Conservation (phyloP, 2,329 filamentous ascomycete species). For the Grosmannia huntii region DNA sequence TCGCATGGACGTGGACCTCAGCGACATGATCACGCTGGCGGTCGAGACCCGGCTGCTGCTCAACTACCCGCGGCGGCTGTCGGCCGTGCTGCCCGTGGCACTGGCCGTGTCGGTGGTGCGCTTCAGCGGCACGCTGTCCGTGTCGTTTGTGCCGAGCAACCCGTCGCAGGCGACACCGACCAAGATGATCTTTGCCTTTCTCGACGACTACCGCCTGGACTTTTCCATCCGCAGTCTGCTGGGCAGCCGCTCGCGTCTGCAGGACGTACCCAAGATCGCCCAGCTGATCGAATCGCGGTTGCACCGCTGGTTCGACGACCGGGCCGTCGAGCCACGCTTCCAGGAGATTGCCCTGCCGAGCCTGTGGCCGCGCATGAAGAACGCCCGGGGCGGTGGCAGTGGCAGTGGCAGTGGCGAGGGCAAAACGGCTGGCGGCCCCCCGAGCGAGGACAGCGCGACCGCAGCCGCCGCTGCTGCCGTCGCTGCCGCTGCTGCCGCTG, state of each 20-base stretch:
- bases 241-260: conserved; percentile 64
- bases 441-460: conserved; percentile 4
- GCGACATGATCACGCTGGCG: conserved; percentile 88
- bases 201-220: conserved; percentile 76
- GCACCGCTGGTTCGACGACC: conserved; percentile 79
- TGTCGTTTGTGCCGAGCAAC: conserved; percentile 78
- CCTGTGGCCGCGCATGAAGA: conserved; percentile 74
- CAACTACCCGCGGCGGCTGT: conserved; percentile 85
- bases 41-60: conserved; percentile 88
- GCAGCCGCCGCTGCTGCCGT: no score
- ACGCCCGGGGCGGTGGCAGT: conserved; percentile 51
- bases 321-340: conserved; percentile 73
- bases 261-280: conserved; percentile 81
- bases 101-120: conserved; percentile 83
- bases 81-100: conserved; percentile 83
- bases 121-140: conserved; percentile 87
- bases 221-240: conserved; percentile 70
- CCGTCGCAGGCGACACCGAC: conserved; percentile 60
- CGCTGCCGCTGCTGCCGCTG: no score
- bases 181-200: conserved; percentile 87
- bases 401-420: no score
- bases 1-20: conserved; percentile 91
- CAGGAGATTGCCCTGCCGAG: conserved; percentile 76
- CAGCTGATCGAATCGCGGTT: conserved; percentile 69
- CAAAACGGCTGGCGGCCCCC: not conserved